Base-by-base conservation (phyloP, 495 filamentous ascomycete genomes). In the Penicillium desertorum region DNA sequence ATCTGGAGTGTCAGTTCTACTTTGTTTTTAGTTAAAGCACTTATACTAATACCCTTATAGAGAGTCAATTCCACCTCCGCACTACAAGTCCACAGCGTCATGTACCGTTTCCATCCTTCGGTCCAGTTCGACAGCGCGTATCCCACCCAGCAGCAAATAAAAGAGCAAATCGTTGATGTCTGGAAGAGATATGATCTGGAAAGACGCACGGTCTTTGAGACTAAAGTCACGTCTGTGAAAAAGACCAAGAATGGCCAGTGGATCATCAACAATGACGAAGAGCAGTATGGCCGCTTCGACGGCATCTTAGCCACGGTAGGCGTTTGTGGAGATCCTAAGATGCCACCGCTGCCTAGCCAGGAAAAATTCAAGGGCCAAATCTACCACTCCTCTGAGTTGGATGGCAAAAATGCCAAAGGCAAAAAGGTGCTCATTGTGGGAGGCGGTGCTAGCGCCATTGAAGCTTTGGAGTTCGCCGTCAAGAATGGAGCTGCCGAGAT, bases 101-200 rank as follows among this genome's bases (percentile, higher is more conserved):
- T 94, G 90, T 94, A 92, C 71, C 83, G 91, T 30, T 96, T 94
- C 70, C 89, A 92, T 57, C 91, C 90, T 0, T 89, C 87, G 0
- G 82, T 95, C 3, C 75, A 77, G 49, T 94, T 88, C 82, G 72
- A 78, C n/a, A 71, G 73, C 14, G 87, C 88, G 43, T 94, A 95
- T 65, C 91, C 91, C 0, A 79, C 86, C 46, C 84, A 88, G 34
- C 69, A 85, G 55, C 83, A 89, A 60, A 92, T 95, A 59, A 76
- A 90, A 32, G 77, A 79, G 16, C 83, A 90, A 63, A 86, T 94
- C 29, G 76, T 79, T 20, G 68, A 86, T 45, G 69, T 95, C 0
- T 96, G 90, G 91, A 79, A 88, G 60, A 79, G 80, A 10, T 95
- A 95, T 63, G 81, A 83, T 7, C 80, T 96, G 0, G 80, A 90